Conservation (phyloP, 345 rosid genomes). For the Populus tremula region DNA sequence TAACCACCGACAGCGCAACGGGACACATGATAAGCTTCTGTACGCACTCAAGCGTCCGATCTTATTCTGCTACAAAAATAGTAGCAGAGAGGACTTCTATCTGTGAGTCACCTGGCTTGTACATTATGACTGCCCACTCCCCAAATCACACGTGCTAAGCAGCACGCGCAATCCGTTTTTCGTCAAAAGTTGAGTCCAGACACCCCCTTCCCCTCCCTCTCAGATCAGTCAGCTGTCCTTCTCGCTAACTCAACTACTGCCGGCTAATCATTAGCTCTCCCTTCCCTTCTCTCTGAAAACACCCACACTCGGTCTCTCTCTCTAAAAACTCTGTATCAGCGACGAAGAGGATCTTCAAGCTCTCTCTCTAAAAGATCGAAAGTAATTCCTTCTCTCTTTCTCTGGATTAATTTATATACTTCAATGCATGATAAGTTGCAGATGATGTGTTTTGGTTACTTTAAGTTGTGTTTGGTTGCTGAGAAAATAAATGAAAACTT, state of each 20-base stretch:
- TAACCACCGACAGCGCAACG: not conserved
- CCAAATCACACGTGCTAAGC: constrained; percentile 5
- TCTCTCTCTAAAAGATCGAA: constrained; percentile 1
- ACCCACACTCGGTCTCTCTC: not conserved
- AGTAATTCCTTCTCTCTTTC: not conserved
- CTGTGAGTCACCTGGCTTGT: not conserved
- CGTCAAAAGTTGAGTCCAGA: not conserved
- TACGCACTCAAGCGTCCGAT: not conserved
- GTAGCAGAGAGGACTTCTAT: no score
- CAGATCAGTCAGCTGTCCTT: no score
- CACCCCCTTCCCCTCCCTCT: no score
- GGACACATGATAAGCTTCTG: not conserved
- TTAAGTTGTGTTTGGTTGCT: constrained; percentile 19
- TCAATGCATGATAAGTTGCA: no score
- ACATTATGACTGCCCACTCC: not conserved
- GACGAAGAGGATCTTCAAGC: not conserved
- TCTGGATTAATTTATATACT: no score
- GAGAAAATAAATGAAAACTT: not conserved
- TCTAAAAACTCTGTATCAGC: not conserved
- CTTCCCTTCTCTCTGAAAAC: no score
- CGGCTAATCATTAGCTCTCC: no score
- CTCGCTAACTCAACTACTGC: constrained; percentile 1
- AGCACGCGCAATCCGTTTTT: constrained; percentile 24
- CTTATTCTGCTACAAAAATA: not conserved
- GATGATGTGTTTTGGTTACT: not conserved